These are phyloP conservation scores for Wickerhamomyces silvicola DNA, from an alignment of 805 yeast genomes.

Conservation along the genomic window DNA sequence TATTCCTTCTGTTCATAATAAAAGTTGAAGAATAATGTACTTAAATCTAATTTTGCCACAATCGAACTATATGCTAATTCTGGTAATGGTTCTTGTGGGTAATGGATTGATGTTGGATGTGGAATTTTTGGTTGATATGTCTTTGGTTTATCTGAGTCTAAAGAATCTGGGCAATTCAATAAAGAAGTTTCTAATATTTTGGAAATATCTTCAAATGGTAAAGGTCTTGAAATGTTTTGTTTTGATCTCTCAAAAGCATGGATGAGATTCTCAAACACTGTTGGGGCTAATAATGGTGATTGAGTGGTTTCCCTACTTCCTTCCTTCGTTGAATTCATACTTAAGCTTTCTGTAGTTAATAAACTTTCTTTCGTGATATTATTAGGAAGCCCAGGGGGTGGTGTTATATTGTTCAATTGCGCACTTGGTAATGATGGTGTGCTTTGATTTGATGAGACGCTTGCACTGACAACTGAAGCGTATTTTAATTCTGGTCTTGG, in stretches of 20 bases:
- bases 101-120: conserved; percentile 83
- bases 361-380: too few relatives aligned
- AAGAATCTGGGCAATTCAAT: conserved; percentile 87
- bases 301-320: conserved; percentile 9
- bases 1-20: conserved; percentile 73
- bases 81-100: conserved; percentile 73
- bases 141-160: conserved; percentile 81
- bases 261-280: conserved; percentile 22
- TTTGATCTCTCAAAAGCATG: conserved; percentile 26
- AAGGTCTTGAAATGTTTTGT: conserved; percentile 42
- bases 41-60: conserved; percentile 69
- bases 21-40: conserved; percentile 87
- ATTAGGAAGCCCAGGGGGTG: conserved; percentile 9
- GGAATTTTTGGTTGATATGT: conserved; percentile 66
- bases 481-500: conserved; percentile 54
- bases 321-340: conserved; percentile 7
- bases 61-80: conserved; percentile 49
- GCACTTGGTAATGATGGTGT: conserved; percentile 15
- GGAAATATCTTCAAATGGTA: conserved; percentile 46
- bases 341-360: conserved; percentile 7
- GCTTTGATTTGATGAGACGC: conserved; percentile 9
- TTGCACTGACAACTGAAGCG: conserved; percentile 36
- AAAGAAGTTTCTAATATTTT: conserved; percentile 69
- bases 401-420: conserved; percentile 12
- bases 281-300: conserved; percentile 7